These are phyloP conservation scores for Quercus engelmannii DNA, from an alignment of 306 rosid species.

Conservation along the genomic window DNA sequence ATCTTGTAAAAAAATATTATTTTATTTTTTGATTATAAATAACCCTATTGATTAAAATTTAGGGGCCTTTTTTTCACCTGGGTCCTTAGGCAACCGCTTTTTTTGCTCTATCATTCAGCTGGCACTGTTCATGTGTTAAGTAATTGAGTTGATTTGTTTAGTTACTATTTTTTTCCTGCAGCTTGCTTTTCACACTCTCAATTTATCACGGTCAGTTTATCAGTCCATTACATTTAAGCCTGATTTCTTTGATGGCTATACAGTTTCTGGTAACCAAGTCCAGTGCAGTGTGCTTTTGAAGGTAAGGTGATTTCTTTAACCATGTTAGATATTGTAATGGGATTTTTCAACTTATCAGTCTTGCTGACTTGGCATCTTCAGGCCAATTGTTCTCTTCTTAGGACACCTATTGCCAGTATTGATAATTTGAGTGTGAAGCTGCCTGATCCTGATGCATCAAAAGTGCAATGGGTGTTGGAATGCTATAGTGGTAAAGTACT, in stretches of 20 bases:
- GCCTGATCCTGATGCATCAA: slow-evolving; percentile 67
- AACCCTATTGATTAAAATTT: too few species aligned
- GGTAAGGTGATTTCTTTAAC: slow-evolving; percentile 34
- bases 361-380: slow-evolving; percentile 37
- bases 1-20: too few species aligned
- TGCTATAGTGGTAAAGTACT: slow-evolving; percentile 60
- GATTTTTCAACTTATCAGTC: neutral
- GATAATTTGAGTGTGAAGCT: slow-evolving; percentile 67
- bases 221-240: slow-evolving; percentile 67
- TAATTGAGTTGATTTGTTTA: neutral
- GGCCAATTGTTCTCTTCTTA: slow-evolving; percentile 83
- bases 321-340: neutral
- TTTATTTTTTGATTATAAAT: too few species aligned
- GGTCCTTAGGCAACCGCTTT: too few species aligned
- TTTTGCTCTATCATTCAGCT: too few species aligned
- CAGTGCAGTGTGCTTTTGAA: slow-evolving; percentile 85
- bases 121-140: neutral
- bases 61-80: too few species aligned
- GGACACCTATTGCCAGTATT: slow-evolving; percentile 72
- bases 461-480: slow-evolving; percentile 78
- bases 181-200: slow-evolving; percentile 73
- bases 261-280: slow-evolving; percentile 49
- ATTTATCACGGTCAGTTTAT: slow-evolving; percentile 79
- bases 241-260: slow-evolving; percentile 65
- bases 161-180: slow-evolving; percentile 9